These are phyloP conservation scores for Boletellus emodensis DNA, from an alignment of 768 basidiomycete species.

Conservation along the genomic window DNA sequence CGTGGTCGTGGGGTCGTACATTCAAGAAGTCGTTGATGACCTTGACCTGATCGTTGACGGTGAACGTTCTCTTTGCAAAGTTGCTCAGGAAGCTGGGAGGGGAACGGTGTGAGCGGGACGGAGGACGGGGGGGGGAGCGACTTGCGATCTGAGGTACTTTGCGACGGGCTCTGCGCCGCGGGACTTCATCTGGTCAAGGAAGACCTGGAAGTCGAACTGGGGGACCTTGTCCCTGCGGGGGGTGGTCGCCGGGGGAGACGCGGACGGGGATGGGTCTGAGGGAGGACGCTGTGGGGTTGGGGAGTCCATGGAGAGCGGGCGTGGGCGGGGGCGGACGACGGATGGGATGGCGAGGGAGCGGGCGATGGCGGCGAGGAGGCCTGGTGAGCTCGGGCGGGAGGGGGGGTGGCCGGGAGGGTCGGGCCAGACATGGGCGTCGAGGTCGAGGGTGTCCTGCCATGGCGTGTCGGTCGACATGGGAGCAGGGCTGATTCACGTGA, in stretches of 20 bases:
- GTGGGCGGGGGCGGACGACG: conserved; percentile 41
- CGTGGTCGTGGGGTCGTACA: conserved; percentile 37
- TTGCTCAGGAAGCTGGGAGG: conserved; percentile 79
- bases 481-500: conserved; percentile 1
- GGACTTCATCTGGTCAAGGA: conserved; percentile 91
- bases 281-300: conserved; percentile 3
- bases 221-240: conserved; percentile 35
- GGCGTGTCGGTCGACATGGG: too few relatives aligned
- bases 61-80: conserved; percentile 88
- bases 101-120: not conserved
- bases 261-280: conserved; percentile 4
- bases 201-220: conserved; percentile 89
- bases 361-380: conserved; percentile 54
- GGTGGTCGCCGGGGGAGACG: not conserved
- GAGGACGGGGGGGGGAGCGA: conserved; percentile 17
- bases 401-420: too few relatives aligned
- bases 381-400: conserved; percentile 16
- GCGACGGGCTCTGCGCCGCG: conserved; percentile 88
- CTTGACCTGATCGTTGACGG: conserved; percentile 90
- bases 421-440: too few relatives aligned
- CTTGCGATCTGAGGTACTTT: conserved; percentile 92
- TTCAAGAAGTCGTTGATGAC: conserved; percentile 91
- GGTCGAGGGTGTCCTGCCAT: too few relatives aligned
- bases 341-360: conserved; percentile 56
- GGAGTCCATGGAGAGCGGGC: conserved; percentile 51